Evolutionary conservation across 78 protist genomes (phyloP), one percentile per base, ranked within the genome.

Genomic region (Trichosphaerium sp.): DNA sequence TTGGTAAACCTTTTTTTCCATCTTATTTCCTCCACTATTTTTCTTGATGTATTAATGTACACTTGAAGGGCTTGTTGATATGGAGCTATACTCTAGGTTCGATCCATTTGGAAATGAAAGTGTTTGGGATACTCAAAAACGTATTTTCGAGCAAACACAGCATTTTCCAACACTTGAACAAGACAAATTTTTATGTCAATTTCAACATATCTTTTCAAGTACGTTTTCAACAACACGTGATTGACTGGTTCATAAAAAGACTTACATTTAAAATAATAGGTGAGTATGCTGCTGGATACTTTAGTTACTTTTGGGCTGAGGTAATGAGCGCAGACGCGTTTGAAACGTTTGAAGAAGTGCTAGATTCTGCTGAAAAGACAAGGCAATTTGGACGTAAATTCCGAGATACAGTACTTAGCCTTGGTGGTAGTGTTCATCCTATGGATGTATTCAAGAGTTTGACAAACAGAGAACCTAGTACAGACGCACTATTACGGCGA

Each of bases 361-460:
- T 52, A 21, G 43, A 35, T 40, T 11, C 10, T n/a, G n/a, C n/a
- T n/a, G n/a, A n/a, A n/a, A n/a, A n/a, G n/a, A n/a, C n/a, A n/a
- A n/a, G n/a, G n/a, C n/a, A n/a, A n/a, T 1, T 1, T 11, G 77
- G 77, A 8, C 42, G 35, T 37, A 51, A 43, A 29, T 71, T 71
- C 59, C 6, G 77, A 7, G 77, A 71, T 38, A 71, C 77, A 25
- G 71, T 71, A 38, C 44, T 71, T 28, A 40, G 57, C 18, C 5
- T 63, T 25, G 77, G 77, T 3, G 77, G 77, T 1, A 28, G 56
- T 8, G 48, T 6, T 31, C 57, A 4, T 39, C 64, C 77, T 18
- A 5, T 25, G 61, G 56, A 35, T 26, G 77, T 71, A 8, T 71
- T 71, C 55, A 26, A 48, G 37, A n/a, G 54, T 26, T 71, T 71